A percentile compares a stretch with the other conserved stretches of the same genome.
phyloP scores from a whole-genome alignment of 2,329 filamentous ascomycete species.

The Trichoderma asperellum region DNA sequence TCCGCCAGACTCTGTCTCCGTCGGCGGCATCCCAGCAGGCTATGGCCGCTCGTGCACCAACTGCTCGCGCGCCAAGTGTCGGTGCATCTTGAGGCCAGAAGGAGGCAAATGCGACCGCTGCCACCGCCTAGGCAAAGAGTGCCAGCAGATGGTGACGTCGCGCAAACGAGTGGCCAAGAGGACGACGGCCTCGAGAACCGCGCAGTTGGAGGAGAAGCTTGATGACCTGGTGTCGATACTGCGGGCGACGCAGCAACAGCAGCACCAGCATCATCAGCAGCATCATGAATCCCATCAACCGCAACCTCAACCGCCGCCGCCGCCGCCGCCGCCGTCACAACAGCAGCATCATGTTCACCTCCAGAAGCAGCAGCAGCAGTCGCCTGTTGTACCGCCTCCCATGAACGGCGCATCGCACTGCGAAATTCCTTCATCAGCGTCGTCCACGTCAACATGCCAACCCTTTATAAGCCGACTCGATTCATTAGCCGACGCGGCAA shows the following conservation, averaged over 20 bases:
- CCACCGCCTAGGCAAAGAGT: conserved; percentile 52
- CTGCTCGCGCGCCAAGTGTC: conserved; percentile 54
- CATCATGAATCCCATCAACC: conserved; percentile 5
- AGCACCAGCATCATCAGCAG: conserved; percentile 26
- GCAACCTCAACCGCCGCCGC: conserved; percentile 14
- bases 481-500: conserved; percentile 44
- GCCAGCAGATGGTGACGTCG: conserved; percentile 49
- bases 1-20: conserved; percentile 19
- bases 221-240: conserved; percentile 54
- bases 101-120: conserved; percentile 47
- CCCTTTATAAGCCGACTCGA: conserved; percentile 41
- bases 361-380: conserved; percentile 15
- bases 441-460: conserved; percentile 5
- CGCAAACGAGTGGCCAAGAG: conserved; percentile 45
- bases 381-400: conserved; percentile 29
- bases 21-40: conserved; percentile 40
- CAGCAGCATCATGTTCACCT: conserved; percentile 19
- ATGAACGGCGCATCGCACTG: conserved; percentile 8
- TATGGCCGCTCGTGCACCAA: conserved; percentile 53
- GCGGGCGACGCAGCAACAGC: conserved; percentile 38
- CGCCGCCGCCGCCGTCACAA: conserved; percentile 7
- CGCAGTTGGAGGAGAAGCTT: conserved; percentile 55
- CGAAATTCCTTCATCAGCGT: conserved; percentile 3
- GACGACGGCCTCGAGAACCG: conserved; percentile 44
- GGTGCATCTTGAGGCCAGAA: conserved; percentile 48